A percentile compares a stretch with the other conserved stretches of the same genome.
These are phyloP conservation scores for Stachybotrys chartarum DNA, from an alignment of 2,329 filamentous ascomycete genomes.

Conservation along the genomic window DNA sequence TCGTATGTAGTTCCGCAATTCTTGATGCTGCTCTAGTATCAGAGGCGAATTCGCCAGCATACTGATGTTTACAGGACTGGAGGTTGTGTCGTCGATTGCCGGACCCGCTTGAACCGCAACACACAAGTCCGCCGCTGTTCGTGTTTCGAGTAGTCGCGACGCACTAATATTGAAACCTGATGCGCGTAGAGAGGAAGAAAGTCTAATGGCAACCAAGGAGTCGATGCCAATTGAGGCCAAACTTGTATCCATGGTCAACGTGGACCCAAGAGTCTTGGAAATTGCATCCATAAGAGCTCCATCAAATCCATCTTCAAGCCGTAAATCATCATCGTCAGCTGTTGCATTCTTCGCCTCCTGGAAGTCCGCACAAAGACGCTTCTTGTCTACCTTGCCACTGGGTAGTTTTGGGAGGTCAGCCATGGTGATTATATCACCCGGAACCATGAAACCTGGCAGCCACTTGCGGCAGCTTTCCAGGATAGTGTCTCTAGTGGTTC, in stretches of 20 bases:
- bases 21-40: conserved; percentile 10
- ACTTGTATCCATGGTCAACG: conserved; percentile 27
- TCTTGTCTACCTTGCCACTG: conserved; percentile 78
- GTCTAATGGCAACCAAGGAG: conserved; percentile 40
- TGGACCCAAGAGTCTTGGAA: conserved; percentile 29
- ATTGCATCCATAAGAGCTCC: conserved; percentile 31
- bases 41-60: conserved; percentile 9
- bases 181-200: conserved; percentile 57
- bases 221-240: conserved; percentile 56
- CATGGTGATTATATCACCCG: conserved; percentile 61
- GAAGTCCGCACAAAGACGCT: conserved; percentile 49
- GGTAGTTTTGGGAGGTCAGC: conserved; percentile 64
- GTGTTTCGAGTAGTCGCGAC: conserved; percentile 52
- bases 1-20: not conserved
- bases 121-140: conserved; percentile 28
- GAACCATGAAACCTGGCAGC: conserved; percentile 80
- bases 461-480: conserved; percentile 58
- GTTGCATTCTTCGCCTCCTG: conserved; percentile 8
- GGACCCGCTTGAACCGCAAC: conserved; percentile 1
- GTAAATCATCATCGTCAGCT: conserved; percentile 2
- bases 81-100: not conserved
- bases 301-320: conserved; percentile 14
- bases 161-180: conserved; percentile 49
- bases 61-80: conserved; percentile 4
- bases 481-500: conserved; percentile 33